phyloP scores from a whole-genome alignment of 2,329 filamentous ascomycete genomes.

The Pseudonectria foliicola region DNA sequence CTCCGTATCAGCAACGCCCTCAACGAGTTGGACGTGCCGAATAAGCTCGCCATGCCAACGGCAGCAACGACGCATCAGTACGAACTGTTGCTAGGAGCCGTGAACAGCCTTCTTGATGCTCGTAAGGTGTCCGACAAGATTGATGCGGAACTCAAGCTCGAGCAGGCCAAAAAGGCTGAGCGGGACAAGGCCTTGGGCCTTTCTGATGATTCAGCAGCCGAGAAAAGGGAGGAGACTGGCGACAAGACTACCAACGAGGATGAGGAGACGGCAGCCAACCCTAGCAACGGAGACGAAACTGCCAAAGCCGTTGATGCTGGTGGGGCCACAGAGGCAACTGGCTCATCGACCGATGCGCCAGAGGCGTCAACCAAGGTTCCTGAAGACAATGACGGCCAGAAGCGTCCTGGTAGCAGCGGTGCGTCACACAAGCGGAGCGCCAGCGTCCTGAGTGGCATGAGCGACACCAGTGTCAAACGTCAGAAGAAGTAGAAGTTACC shows the following conservation, averaged over 20 bases:
- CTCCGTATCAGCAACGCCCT: constrained; percentile 67
- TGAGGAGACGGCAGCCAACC: constrained; percentile 4
- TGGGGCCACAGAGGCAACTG: constrained; percentile 10
- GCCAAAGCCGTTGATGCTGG: constrained; percentile 8
- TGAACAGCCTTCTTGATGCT: constrained; percentile 63
- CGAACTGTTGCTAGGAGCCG: constrained; percentile 61
- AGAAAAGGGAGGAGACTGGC: constrained; percentile 11
- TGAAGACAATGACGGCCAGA: constrained; percentile 21
- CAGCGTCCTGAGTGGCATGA: constrained; percentile 66
- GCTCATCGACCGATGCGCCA: constrained; percentile 4
- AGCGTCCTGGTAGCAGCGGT: constrained; percentile 33
- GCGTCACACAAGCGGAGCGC: constrained; percentile 68
- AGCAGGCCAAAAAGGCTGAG: constrained; percentile 50
- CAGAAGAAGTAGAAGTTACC: constrained; percentile 41
- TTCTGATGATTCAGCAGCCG: constrained; percentile 10
- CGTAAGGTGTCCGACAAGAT: constrained; percentile 71
- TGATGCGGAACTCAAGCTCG: constrained; percentile 60
- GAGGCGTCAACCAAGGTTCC: constrained; percentile 8
- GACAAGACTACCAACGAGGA: constrained; percentile 10
- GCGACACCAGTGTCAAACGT: constrained; percentile 55
- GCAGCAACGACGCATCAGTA: constrained; percentile 63
- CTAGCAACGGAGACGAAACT: constrained; percentile 9
- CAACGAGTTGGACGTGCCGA: constrained; percentile 62
- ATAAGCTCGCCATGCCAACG: constrained; percentile 67
- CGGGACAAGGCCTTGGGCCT: constrained; percentile 33